Base-by-base conservation (phyloP, 2,329 filamentous ascomycete species). In the Cryoendolithus antarcticus region DNA sequence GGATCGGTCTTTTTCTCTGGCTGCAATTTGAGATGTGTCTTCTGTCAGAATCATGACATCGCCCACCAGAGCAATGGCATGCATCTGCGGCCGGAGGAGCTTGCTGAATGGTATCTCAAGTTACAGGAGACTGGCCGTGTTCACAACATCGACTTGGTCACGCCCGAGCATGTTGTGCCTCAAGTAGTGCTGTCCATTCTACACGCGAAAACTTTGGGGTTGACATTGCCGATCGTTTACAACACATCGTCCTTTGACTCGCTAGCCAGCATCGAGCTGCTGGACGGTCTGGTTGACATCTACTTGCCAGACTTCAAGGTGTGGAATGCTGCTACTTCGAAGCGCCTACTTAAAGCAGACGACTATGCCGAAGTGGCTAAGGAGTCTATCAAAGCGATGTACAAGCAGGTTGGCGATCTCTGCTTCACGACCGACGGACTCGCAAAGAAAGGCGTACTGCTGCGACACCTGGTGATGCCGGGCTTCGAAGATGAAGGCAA, bases 291-390 rank as follows among this genome's bases (percentile, higher is more conserved):
- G 21, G 75, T 91, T 0, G 84, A 91, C 56, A 86, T 93, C 33
- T 93, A 91, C 55, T 66, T 93, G n/a, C 80, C 84, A 0, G 84
- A 93, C 55, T 91, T 91, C 66, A 91, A 93, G 58, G 75, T 88
- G 7, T 91, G 82, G 83, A 72, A 72, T 21, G 59, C 69, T 2
- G 64, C 59, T 13, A 80, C 81, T 1, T 80, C 80, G 12, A 79
- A 72, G 50, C 69, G 83, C 8, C 63, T 91, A 24, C 69, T 91
- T 29, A 93, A 93, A 57, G 80, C 81, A 3, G 80, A 85, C 35
- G 74, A 85, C 55, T 91, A 89, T 56, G 73, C 79, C 1, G 64
- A 71, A 7, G 75, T 76, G 0, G 84, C 86, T 0, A 75, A 71
- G 59, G 82, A 88, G 59, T 86, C 81, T 53, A 76, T 91, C 58